phyloP scores from a whole-genome alignment of 106 monocot genomes.

The Hemerocallis citrina region DNA sequence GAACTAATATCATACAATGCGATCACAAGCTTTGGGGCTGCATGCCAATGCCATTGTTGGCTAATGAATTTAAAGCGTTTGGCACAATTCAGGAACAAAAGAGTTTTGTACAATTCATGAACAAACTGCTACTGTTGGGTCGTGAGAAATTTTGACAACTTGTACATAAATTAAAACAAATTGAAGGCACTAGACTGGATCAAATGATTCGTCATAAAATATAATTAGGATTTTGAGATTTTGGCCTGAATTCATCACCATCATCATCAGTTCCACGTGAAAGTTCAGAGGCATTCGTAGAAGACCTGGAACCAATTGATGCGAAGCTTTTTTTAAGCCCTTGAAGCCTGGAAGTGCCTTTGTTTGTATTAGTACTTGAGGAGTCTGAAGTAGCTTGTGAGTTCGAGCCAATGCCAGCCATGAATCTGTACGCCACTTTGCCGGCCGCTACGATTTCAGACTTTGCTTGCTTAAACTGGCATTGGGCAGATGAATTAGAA shows the following conservation, averaged over 20 bases:
- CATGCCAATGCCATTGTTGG: too few species aligned
- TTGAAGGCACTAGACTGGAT: too few species aligned
- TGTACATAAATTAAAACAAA: too few species aligned
- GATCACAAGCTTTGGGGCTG: too few species aligned
- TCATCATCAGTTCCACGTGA: conserved; percentile 17
- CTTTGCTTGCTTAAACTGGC: conserved; percentile 80
- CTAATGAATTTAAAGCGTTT: too few species aligned
- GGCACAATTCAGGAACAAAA: too few species aligned
- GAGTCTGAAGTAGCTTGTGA: conserved; percentile 35
- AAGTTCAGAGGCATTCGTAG: conserved; percentile 26
- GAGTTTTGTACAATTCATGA: too few species aligned
- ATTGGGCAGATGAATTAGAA: not conserved
- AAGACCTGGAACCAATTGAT: conserved; percentile 58
- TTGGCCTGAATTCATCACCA: conserved; percentile 6
- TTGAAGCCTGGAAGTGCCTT: conserved; percentile 41
- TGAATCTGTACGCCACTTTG: conserved; percentile 75
- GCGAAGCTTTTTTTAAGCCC: conserved; percentile 60
- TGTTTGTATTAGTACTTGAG: conserved; percentile 27
- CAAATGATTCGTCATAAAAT: not conserved
- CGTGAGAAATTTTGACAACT: too few species aligned
- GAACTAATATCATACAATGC: too few species aligned
- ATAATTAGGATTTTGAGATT: not conserved
- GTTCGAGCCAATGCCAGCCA: conserved; percentile 47
- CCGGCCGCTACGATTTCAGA: conserved; percentile 79
- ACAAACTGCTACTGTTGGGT: too few species aligned